phyloP scores from a whole-genome alignment of 1,284 basidiomycete genomes.

The Apiotrichum brassicae region DNA sequence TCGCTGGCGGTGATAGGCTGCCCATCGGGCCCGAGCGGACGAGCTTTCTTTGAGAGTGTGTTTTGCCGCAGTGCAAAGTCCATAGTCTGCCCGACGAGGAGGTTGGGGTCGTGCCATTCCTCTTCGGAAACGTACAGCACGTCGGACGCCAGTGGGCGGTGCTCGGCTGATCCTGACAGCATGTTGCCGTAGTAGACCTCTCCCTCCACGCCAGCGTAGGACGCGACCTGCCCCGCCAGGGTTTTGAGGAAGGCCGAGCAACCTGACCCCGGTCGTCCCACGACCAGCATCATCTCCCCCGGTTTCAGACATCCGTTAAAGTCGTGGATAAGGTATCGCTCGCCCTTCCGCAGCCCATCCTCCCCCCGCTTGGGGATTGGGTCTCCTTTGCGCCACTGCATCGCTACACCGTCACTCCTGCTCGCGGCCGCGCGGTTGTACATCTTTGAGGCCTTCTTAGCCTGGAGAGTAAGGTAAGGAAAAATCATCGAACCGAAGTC shows the following conservation, averaged over 20 bases:
- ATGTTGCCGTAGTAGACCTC: constrained; percentile 42
- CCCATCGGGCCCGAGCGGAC: constrained; percentile 24
- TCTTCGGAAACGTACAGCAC: constrained; percentile 39
- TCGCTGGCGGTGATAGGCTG: constrained; percentile 31
- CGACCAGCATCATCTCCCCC: constrained; percentile 43
- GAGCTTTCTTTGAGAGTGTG: constrained; percentile 24
- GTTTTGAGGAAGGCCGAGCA: constrained; percentile 49
- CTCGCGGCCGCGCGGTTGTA: constrained; percentile 4
- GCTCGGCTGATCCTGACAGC: constrained; percentile 9
- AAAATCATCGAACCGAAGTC: constrained; percentile 29
- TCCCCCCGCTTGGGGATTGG: constrained; percentile 19
- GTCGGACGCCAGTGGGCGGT: constrained; percentile 3
- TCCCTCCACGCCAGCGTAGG: constrained; percentile 46
- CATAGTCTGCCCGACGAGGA: constrained; percentile 41
- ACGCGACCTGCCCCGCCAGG: constrained; percentile 44
- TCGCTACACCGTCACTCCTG: constrained; percentile 4
- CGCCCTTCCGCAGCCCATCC: constrained; percentile 25
- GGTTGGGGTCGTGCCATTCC: constrained; percentile 37
- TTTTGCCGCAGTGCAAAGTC: constrained; percentile 41
- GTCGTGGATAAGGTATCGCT: constrained; percentile 34
- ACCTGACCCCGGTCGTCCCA: constrained; percentile 46
- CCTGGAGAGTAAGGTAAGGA: constrained; percentile 24
- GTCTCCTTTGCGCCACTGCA: constrained; percentile 17
- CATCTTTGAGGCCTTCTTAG: constrained; percentile 26
- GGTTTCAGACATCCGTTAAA: constrained; percentile 32